These are phyloP conservation scores for Clarireedia homoeocarpa DNA, from an alignment of 2,329 filamentous ascomycete species.

Conservation along the genomic window DNA sequence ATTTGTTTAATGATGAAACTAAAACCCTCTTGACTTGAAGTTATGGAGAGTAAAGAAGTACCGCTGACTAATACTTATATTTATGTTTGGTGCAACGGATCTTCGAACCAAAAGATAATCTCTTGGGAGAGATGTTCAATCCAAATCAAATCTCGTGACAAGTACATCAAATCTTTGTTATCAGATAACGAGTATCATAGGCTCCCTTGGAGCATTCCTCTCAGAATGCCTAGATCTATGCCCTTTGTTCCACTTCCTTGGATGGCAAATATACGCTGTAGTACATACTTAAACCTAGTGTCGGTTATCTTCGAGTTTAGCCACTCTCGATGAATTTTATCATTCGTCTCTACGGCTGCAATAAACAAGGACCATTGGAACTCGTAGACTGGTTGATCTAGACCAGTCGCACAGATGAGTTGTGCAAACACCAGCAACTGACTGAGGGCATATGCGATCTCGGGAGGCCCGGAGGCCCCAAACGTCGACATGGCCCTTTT, in stretches of 20 bases:
- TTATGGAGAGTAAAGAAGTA: too few relatives aligned
- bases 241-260: not conserved
- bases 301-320: not conserved
- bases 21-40: too few relatives aligned
- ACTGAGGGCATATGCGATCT: not conserved
- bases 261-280: not conserved
- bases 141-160: too few relatives aligned
- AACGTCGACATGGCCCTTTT: not conserved
- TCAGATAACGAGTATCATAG: not conserved
- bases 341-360: conserved; percentile 13
- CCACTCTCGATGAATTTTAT: conserved; percentile 16
- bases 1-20: too few relatives aligned
- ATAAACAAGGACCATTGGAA: conserved; percentile 17
- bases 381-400: conserved; percentile 10
- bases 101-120: too few relatives aligned
- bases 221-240: not conserved
- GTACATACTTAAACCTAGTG: not conserved
- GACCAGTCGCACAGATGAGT: conserved; percentile 1
- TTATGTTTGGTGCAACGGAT: too few relatives aligned
- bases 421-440: conserved; percentile 6
- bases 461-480: not conserved
- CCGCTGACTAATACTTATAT: too few relatives aligned
- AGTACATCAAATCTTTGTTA: too few relatives aligned
- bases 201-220: not conserved
- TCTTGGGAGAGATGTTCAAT: too few relatives aligned